Percentiles rank a stretch among this genome's conserved stretches.
phyloP scores from a whole-genome alignment of 805 yeast species.

The Isabelozyma rhagii region DNA sequence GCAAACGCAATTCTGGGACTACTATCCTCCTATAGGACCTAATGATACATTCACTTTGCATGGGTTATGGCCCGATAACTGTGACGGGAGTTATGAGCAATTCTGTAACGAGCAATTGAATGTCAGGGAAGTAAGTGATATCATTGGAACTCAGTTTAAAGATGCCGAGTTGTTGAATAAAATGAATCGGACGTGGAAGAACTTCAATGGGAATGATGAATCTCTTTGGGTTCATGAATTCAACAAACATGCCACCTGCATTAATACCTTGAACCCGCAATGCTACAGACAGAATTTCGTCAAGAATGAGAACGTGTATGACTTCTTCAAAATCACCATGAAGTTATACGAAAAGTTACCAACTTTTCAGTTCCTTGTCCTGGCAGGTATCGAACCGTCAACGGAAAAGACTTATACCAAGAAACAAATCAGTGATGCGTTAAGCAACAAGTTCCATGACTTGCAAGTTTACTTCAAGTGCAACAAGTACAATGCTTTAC shows the following conservation, averaged over 20 bases:
- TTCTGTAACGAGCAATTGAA: constrained; percentile 32
- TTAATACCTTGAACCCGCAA: constrained; percentile 32
- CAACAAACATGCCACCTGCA: constrained; percentile 44
- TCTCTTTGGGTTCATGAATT: constrained; percentile 41
- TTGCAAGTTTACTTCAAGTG: constrained; percentile 35
- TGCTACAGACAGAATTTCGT: constrained; percentile 23
- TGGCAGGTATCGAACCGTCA: constrained; percentile 36
- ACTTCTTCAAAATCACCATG: constrained; percentile 27
- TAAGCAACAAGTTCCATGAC: constrained; percentile 27
- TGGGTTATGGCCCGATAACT: constrained; percentile 44
- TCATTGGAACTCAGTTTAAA: constrained; percentile 22
- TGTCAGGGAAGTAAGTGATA: constrained; percentile 21
- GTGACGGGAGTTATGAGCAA: constrained; percentile 37
- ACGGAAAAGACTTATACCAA: constrained; percentile 28
- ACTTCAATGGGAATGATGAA: constrained; percentile 30
- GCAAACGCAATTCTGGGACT: constrained; percentile 44
- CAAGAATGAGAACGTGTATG: constrained; percentile 23
- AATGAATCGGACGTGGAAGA: constrained; percentile 31
- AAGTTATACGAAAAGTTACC: constrained; percentile 30
- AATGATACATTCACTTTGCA: constrained; percentile 39
- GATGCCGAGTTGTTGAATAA: constrained; percentile 22
- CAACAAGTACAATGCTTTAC: constrained; percentile 36
- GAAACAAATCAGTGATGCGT: constrained; percentile 28
- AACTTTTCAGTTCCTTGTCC: constrained; percentile 32
- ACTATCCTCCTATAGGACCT: constrained; percentile 29